A percentile compares a stretch with the other conserved stretches of the same genome.
phyloP scores from a whole-genome alignment of 2,329 filamentous ascomycete genomes.

The Rasamsonia emersonii region DNA sequence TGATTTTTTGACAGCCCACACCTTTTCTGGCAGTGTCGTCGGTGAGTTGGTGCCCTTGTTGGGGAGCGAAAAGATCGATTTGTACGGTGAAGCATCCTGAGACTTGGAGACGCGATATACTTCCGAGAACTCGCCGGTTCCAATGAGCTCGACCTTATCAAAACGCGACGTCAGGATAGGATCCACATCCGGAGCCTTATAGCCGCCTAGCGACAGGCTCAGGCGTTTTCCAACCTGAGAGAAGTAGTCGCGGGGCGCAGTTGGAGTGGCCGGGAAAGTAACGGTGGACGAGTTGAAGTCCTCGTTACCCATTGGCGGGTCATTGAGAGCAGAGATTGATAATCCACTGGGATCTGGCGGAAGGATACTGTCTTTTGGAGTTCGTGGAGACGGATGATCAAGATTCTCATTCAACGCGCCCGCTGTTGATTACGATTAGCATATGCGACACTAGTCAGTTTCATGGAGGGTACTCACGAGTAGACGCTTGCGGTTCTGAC shows the following conservation, averaged over 20 bases:
- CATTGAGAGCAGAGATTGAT: constrained; percentile 62
- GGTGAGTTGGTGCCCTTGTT: constrained; percentile 44
- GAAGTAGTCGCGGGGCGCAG: constrained; percentile 53
- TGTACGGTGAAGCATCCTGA: constrained; percentile 26
- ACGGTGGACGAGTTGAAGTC: constrained; percentile 41
- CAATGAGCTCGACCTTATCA: constrained; percentile 68
- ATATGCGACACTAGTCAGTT: no score
- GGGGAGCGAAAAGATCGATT: constrained; percentile 38
- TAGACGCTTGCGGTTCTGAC: constrained; percentile 22
- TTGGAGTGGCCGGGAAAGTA: constrained; percentile 72
- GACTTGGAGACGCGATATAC: constrained; percentile 68
- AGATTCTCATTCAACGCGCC: constrained; percentile 53
- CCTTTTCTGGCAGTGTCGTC: constrained; percentile 47
- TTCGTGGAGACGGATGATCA: constrained; percentile 57
- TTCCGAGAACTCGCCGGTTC: constrained; percentile 85
- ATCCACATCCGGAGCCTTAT: constrained; percentile 67
- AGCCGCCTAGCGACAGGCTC: constrained; percentile 60
- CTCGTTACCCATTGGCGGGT: constrained; percentile 29
- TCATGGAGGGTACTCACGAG: constrained; percentile 25
- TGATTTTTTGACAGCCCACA: constrained; percentile 92
- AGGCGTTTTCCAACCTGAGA: constrained; percentile 52
- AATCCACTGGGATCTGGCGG: constrained; percentile 74
- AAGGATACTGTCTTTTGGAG: constrained; percentile 65
- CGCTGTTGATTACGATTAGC: constrained; percentile 44
- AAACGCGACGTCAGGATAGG: constrained; percentile 66